These are phyloP conservation scores for Albophoma yamanashiensis DNA, from an alignment of 2,329 filamentous ascomycete species.

Conservation along the genomic window DNA sequence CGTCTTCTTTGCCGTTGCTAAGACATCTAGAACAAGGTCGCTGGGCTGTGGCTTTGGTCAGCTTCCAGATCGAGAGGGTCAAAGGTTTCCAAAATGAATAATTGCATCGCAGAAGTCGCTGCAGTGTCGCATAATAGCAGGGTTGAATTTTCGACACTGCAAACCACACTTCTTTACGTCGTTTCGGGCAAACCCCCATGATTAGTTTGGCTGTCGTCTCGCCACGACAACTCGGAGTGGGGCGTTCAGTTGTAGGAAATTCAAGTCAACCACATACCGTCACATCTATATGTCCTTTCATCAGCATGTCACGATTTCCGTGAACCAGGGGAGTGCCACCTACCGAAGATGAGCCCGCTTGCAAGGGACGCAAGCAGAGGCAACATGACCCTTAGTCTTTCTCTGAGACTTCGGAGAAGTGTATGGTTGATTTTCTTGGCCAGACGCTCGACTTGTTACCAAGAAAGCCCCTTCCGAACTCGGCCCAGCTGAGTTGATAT, in stretches of 20 bases:
- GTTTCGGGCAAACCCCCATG: not conserved
- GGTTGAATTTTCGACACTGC: not conserved
- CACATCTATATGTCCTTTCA: conserved; percentile 35
- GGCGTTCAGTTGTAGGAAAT: not conserved
- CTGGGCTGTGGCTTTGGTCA: conserved; percentile 44
- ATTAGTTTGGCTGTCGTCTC: not conserved
- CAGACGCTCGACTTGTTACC: conserved; percentile 19
- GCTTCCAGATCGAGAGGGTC: conserved; percentile 7
- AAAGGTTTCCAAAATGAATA: not conserved
- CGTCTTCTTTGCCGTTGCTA: conserved; percentile 68
- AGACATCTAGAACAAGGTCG: conserved; percentile 70
- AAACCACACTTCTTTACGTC: not conserved
- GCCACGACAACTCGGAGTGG: not conserved
- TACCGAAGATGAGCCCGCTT: conserved; percentile 72
- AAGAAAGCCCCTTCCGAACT: conserved; percentile 10
- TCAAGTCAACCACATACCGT: conserved; percentile 41
- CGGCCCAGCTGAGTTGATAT: conserved; percentile 9
- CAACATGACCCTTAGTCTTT: conserved; percentile 71
- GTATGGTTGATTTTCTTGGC: conserved; percentile 34
- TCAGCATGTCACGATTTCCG: not conserved
- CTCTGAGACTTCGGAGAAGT: conserved; percentile 50
- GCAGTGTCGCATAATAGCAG: not conserved
- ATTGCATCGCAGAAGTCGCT: too few relatives aligned
- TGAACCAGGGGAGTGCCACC: conserved; percentile 8
- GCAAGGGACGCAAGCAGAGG: conserved; percentile 76